Percentiles rank a stretch among this genome's conserved stretches.
Conservation (phyloP, 257 asterid genomes). For the Solanum pimpinellifolium region DNA sequence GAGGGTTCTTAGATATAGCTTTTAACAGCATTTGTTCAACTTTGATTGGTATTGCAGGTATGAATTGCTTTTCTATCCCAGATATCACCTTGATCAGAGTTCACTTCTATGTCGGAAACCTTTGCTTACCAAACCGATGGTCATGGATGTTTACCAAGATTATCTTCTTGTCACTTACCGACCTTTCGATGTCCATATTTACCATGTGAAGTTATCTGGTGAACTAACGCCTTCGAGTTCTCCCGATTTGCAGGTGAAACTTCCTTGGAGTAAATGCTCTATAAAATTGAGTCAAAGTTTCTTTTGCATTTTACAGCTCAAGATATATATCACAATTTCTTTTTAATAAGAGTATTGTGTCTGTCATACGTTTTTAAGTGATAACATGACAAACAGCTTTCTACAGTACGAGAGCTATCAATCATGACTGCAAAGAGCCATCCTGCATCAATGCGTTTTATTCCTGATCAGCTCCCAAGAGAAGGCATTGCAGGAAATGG, state of each 20-base stretch:
- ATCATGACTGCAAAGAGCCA: slow-evolving; percentile 99
- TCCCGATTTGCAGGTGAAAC: slow-evolving; percentile 82
- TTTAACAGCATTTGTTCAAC: background rate
- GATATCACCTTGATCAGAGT: slow-evolving; percentile 98
- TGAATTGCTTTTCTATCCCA: slow-evolving; percentile 93
- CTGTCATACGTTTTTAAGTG: slow-evolving; percentile 72
- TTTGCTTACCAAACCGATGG: slow-evolving; percentile 83
- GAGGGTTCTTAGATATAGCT: background rate
- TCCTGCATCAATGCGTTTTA: slow-evolving; percentile 91
- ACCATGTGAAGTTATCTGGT: slow-evolving; percentile 80
- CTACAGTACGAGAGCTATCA: slow-evolving; percentile 99
- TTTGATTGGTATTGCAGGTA: slow-evolving; percentile 46
- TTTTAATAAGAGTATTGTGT: slow-evolving; percentile 15
- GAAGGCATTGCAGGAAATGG: slow-evolving; percentile 35
- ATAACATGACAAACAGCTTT: slow-evolving; percentile 99
- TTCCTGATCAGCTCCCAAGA: slow-evolving; percentile 80
- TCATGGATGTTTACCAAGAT: slow-evolving; percentile 96
- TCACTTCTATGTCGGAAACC: slow-evolving; percentile 84
- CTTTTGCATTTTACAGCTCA: background rate
- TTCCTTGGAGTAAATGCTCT: background rate
- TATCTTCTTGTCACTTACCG: slow-evolving; percentile 85
- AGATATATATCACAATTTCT: slow-evolving; percentile 6
- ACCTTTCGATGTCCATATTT: slow-evolving; percentile 94
- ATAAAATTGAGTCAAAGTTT: background rate
- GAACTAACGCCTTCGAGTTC: slow-evolving; percentile 82